Evolutionary conservation across 2,329 filamentous ascomycete genomes (phyloP), one percentile per base, ranked within the genome.

Genomic region (Pseudogymnoascus sp.): DNA sequence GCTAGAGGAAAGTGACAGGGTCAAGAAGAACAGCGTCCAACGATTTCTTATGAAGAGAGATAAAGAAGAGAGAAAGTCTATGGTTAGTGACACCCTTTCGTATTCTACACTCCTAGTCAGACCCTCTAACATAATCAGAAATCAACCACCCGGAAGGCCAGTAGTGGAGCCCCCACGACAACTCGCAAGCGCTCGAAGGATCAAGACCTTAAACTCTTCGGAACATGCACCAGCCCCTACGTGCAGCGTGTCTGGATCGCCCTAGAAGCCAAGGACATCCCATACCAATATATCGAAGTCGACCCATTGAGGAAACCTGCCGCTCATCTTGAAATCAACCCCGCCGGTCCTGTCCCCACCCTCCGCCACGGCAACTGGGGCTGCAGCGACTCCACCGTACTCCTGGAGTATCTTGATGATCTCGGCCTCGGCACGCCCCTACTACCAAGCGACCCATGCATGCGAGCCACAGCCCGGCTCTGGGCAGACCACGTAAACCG

Each of bases 241-340:
- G 91, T 91, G 1, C 91, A 95, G 72, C 85, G 91, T 16, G 89
- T 94, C 26, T 96, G 91, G 91, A 94, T 96, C 66, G 89, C 91
- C 0, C 80, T 96, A 37, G 91, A 96, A 73, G 80, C 86, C 69
- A 94, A 94, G 72, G 82, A 84, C 16, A 80, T 94, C 7, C 78
- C 83, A 38, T 96, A 96, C 71, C 90, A 95, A 72, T 96, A 95
- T 74, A 87, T 91, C 68, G 91, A 96, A 74, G 86, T 91, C 52
- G 89, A 95, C 70, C 89, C 90, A 6, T 11, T 38, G 33, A 84
- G 86, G 68, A 89, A 89, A 65, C 89, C 87, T 1, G 81, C 86
- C 64, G 79, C 84, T 7, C 77, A 93, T 31, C 79, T 92, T 23
- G 88, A 91, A 66, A 84, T 91, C 60, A 93, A 92, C 68, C 88